These are phyloP conservation scores for Paraphaeosphaeria sporulosa DNA, from an alignment of 2,329 filamentous ascomycete species.

Conservation along the genomic window DNA sequence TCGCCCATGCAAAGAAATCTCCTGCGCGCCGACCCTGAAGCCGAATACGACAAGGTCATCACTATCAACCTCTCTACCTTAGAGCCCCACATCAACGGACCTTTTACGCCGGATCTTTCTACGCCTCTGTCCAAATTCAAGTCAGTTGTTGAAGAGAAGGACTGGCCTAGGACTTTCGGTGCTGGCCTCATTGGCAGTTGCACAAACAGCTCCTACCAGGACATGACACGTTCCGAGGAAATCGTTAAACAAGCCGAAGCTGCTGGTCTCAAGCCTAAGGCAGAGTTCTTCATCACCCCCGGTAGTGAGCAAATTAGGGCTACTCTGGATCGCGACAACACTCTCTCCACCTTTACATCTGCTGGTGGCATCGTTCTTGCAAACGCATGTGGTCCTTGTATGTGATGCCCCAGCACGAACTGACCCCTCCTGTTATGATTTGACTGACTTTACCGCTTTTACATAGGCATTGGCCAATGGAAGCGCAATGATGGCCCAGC, in stretches of 20 bases:
- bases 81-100: conserved; percentile 96
- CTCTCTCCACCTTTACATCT: conserved; percentile 81
- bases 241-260: conserved; percentile 89
- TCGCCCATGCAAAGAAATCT: conserved; percentile 67
- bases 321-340: conserved; percentile 88
- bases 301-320: conserved; percentile 97
- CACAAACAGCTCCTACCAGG: conserved; percentile 98
- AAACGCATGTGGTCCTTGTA: conserved; percentile 76
- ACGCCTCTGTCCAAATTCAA: conserved; percentile 92
- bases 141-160: conserved; percentile 79
- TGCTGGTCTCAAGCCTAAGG: conserved; percentile 88
- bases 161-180: conserved; percentile 90
- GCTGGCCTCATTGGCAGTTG: conserved; percentile 96
- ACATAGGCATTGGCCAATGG: conserved; percentile 89
- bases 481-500: conserved; percentile 83
- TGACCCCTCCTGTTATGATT: no score
- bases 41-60: conserved; percentile 89
- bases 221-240: conserved; percentile 95
- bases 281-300: conserved; percentile 94
- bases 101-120: conserved; percentile 94
- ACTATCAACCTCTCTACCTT: conserved; percentile 88
- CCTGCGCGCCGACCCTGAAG: conserved; percentile 79
- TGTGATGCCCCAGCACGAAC: no score
- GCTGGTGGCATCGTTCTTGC: conserved; percentile 90
- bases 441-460: neutral